Percentiles rank a stretch among this genome's conserved stretches.
Evolutionary conservation across 192 early-diverging fungal genomes (phyloP).

Genomic region (Coemansia furcata): DNA sequence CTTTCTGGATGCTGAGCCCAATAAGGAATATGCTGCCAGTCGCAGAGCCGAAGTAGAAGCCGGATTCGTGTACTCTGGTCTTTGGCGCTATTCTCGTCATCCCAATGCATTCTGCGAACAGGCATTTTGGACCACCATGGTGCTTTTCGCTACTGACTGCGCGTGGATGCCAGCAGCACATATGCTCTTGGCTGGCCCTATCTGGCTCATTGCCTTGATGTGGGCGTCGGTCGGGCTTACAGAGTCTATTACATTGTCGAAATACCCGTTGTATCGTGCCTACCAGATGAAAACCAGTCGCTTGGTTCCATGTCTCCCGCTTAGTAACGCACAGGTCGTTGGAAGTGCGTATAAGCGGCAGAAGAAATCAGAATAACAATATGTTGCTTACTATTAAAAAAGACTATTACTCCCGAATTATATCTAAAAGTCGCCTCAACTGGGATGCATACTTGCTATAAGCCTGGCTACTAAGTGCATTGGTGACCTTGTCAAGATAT

Average conservation of each 20-base stretch:
- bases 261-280: slow-evolving; percentile 76
- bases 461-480: too few species aligned
- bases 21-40: not conserved
- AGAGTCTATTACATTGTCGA: slow-evolving; percentile 60
- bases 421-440: too few species aligned
- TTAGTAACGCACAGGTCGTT: slow-evolving; percentile 23
- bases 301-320: slow-evolving; percentile 54
- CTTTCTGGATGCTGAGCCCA: not conserved
- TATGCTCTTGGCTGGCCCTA: slow-evolving; percentile 61
- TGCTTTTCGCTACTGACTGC: not conserved
- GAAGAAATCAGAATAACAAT: not conserved
- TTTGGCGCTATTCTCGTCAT: slow-evolving; percentile 76
- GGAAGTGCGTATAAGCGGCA: slow-evolving; percentile 7
- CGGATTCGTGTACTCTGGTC: slow-evolving; percentile 73
- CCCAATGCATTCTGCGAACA: slow-evolving; percentile 85
- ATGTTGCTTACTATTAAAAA: too few species aligned
- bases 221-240: slow-evolving; percentile 61
- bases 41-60: slow-evolving; percentile 49
- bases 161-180: slow-evolving; percentile 36
- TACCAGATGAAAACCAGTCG: slow-evolving; percentile 62
- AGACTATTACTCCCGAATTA: too few species aligned
- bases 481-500: too few species aligned
- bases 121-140: slow-evolving; percentile 58
- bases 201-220: slow-evolving; percentile 65
- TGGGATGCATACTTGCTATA: too few species aligned